Percentiles rank a stretch among this genome's conserved stretches.
Conservation (phyloP, 1,284 basidiomycete species). For the Marasmius tenuissimus region DNA sequence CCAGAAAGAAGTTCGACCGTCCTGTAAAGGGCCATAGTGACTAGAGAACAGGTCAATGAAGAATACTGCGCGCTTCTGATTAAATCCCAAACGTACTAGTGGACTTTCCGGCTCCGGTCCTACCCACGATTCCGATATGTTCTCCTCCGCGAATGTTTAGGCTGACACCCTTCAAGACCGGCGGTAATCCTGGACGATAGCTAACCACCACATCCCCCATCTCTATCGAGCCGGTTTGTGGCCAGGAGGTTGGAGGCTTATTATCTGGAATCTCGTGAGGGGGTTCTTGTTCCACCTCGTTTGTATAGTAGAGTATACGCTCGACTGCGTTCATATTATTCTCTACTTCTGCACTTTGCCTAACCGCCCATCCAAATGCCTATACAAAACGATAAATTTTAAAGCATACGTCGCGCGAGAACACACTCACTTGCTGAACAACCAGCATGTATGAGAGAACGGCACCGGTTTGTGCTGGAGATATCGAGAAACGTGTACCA, state of each 20-base stretch:
- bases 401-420: conserved; percentile 7
- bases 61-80: conserved; percentile 46
- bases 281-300: conserved; percentile 60
- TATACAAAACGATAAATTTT: neutral
- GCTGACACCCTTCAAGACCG: conserved; percentile 59
- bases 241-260: conserved; percentile 54
- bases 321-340: conserved; percentile 78
- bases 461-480: conserved; percentile 76
- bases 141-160: conserved; percentile 65
- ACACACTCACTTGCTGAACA: conserved; percentile 56
- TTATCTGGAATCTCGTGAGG: conserved; percentile 54
- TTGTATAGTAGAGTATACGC: conserved; percentile 63
- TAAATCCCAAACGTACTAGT: neutral
- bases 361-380: conserved; percentile 67
- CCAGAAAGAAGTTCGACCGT: conserved; percentile 41
- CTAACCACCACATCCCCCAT: conserved; percentile 55
- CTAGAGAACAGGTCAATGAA: conserved; percentile 43
- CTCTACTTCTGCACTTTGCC: conserved; percentile 68
- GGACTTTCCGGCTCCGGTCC: conserved; percentile 21
- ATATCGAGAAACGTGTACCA: conserved; percentile 69
- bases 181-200: conserved; percentile 57
- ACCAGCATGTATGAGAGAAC: conserved; percentile 76
- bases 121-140: conserved; percentile 78
- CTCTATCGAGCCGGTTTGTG: conserved; percentile 48
- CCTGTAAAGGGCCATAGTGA: conserved; percentile 38